A percentile compares a stretch with the other conserved stretches of the same genome.
These are phyloP conservation scores for Ophiostoma sp. DNA, from an alignment of 2,329 filamentous ascomycete genomes.

Conservation along the genomic window DNA sequence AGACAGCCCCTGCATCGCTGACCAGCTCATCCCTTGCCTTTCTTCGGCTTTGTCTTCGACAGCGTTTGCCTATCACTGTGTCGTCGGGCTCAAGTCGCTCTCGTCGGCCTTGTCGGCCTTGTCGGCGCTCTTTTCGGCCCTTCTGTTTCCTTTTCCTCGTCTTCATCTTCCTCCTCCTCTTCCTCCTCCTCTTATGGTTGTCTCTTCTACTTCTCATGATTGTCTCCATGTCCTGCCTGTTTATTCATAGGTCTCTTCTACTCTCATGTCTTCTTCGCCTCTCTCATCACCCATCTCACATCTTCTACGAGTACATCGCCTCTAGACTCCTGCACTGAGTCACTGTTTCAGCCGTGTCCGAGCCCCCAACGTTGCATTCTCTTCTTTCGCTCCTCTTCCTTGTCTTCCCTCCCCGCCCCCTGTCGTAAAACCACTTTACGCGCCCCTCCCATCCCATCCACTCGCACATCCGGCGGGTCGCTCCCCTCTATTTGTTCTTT, in stretches of 20 bases:
- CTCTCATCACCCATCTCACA: background rate
- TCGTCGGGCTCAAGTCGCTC: background rate
- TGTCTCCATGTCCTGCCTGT: background rate
- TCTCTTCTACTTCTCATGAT: background rate
- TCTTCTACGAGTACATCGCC: background rate
- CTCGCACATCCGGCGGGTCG: constrained; percentile 8
- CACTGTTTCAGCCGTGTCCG: background rate
- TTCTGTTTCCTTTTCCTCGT: background rate
- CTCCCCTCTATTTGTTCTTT: constrained; percentile 2
- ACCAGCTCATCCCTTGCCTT: background rate
- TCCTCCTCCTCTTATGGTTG: background rate
- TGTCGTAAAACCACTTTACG: constrained; percentile 11
- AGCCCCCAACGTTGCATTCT: background rate
- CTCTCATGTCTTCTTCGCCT: background rate
- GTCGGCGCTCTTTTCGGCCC: background rate
- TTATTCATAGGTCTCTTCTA: background rate
- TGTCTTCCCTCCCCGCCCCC: background rate
- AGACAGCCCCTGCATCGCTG: constrained; percentile 4
- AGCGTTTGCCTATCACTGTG: background rate
- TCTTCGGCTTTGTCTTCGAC: background rate
- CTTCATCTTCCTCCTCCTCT: background rate
- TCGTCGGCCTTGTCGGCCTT: too few relatives aligned
- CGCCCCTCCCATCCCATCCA: constrained; percentile 3
- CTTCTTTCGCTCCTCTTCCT: background rate
- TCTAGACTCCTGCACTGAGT: background rate